Evolutionary conservation across 192 early-diverging fungal genomes (phyloP).

Genomic region (Linderina pennispora): DNA sequence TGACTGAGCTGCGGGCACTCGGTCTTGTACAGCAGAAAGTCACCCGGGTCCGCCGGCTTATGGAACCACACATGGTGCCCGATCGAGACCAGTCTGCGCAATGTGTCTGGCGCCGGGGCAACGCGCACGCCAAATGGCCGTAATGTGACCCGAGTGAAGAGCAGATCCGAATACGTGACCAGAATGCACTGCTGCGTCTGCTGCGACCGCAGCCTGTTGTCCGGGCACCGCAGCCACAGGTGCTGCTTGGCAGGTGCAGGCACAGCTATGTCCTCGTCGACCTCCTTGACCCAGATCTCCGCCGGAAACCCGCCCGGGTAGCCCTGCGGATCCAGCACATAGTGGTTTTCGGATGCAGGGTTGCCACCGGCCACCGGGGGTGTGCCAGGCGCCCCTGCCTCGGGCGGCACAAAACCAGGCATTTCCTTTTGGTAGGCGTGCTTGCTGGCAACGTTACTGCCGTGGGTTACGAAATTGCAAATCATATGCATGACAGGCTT

Average conservation of each 20-base stretch:
- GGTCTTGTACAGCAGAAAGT: conserved; percentile 7
- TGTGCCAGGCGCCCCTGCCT: not conserved
- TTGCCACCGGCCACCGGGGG: no score
- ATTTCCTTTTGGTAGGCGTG: conserved; percentile 11
- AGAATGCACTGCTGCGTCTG: conserved; percentile 16
- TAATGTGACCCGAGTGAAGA: conserved; percentile 23
- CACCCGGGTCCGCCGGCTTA: conserved; percentile 1
- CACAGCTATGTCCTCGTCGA: conserved; percentile 11
- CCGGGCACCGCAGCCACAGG: conserved; percentile 19
- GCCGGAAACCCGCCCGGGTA: conserved; percentile 18
- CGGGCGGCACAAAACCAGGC: conserved; percentile 8
- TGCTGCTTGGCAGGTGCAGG: conserved; percentile 11
- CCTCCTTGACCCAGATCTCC: conserved; percentile 18
- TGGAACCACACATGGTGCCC: conserved; percentile 35
- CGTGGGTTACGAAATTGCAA: conserved; percentile 10
- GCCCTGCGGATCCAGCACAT: conserved; percentile 22
- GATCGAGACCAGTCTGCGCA: conserved; percentile 19
- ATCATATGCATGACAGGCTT: conserved; percentile 17
- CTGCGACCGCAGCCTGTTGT: not conserved
- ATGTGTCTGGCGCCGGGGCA: conserved; percentile 9
- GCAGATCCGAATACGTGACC: conserved; percentile 20
- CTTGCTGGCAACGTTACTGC: not conserved
- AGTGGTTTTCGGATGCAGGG: not conserved
- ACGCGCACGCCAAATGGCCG: conserved; percentile 18
- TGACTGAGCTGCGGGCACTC: conserved; percentile 10